Evolutionary conservation across 2,329 filamentous ascomycete species (phyloP).

Genomic region (Huntiella abstrusa): DNA sequence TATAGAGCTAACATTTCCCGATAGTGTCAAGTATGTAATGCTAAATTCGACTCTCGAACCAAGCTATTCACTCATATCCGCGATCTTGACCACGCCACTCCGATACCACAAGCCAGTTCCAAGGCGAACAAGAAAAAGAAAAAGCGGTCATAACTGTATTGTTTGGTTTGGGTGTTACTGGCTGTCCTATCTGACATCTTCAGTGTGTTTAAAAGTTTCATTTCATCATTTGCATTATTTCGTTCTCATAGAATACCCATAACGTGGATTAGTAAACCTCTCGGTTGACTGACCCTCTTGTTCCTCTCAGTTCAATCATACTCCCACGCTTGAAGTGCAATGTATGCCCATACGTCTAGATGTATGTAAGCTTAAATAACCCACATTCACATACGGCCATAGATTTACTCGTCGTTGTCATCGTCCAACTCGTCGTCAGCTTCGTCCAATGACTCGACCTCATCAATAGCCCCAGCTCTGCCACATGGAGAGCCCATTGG

Average conservation of each 20-base stretch:
- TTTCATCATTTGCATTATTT: neutral
- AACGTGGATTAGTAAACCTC: neutral
- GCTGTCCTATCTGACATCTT: neutral
- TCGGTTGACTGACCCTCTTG: neutral
- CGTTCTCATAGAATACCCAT: neutral
- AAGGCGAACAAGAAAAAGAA: slow-evolving; percentile 4
- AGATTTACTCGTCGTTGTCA: neutral
- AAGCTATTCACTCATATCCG: slow-evolving; percentile 58
- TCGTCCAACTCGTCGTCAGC: slow-evolving; percentile 22
- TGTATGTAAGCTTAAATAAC: too few relatives aligned
- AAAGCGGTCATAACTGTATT: neutral
- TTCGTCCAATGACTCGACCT: slow-evolving; percentile 78
- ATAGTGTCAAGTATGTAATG: slow-evolving; percentile 21
- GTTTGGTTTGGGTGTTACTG: neutral
- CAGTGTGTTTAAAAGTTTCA: too few relatives aligned
- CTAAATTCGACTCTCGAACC: slow-evolving; percentile 40
- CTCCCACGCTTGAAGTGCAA: too few relatives aligned
- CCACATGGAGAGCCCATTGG: slow-evolving; percentile 38
- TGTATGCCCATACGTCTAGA: too few relatives aligned
- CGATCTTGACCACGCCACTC: slow-evolving; percentile 43
- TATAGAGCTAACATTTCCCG: neutral
- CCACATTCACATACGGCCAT: neutral
- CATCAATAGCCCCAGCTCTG: slow-evolving; percentile 59
- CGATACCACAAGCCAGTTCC: slow-evolving; percentile 16
- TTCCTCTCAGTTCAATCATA: too few relatives aligned